Conservation (phyloP, 306 rosid genomes). For the Malus sylvestris region DNA sequence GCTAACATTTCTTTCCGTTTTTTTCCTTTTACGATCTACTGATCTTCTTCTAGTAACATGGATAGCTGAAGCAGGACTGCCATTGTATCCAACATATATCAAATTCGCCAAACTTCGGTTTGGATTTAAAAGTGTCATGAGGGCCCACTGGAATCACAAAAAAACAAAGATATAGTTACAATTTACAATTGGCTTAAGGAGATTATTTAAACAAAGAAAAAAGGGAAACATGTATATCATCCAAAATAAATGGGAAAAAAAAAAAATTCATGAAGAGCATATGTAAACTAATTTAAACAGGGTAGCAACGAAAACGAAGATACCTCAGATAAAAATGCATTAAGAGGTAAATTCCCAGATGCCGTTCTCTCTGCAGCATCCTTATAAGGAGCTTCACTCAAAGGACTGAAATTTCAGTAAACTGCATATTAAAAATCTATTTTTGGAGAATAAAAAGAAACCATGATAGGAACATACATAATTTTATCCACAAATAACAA, state of each 20-base stretch:
- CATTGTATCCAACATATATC: slow-evolving; percentile 79
- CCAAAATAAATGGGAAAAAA: neutral
- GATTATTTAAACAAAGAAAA: neutral
- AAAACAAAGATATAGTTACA: neutral
- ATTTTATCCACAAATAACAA: neutral
- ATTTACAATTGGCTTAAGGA: neutral
- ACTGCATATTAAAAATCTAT: slow-evolving; percentile 20
- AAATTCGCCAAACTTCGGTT: slow-evolving; percentile 63
- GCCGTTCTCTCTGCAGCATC: slow-evolving; percentile 63
- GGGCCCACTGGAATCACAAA: slow-evolving; percentile 71
- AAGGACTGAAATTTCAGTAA: slow-evolving; percentile 58
- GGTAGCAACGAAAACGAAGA: slow-evolving; percentile 8
- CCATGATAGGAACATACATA: neutral
- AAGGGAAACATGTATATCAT: neutral
- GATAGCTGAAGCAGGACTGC: slow-evolving; percentile 74
- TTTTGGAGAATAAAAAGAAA: slow-evolving; percentile 5
- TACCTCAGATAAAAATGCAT: slow-evolving; percentile 75
- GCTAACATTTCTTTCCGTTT: slow-evolving; percentile 71
- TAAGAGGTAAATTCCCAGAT: slow-evolving; percentile 57
- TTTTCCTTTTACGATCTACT: slow-evolving; percentile 57
- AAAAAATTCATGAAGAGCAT: neutral
- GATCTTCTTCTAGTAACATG: slow-evolving; percentile 68
- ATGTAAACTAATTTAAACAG: neutral
- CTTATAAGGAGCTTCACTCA: slow-evolving; percentile 63
- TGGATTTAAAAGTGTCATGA: slow-evolving; percentile 83